Percentiles rank a stretch among this genome's conserved stretches.
These are phyloP conservation scores for Westerdykella sp. DNA, from an alignment of 2,329 filamentous ascomycete species.

Conservation along the genomic window DNA sequence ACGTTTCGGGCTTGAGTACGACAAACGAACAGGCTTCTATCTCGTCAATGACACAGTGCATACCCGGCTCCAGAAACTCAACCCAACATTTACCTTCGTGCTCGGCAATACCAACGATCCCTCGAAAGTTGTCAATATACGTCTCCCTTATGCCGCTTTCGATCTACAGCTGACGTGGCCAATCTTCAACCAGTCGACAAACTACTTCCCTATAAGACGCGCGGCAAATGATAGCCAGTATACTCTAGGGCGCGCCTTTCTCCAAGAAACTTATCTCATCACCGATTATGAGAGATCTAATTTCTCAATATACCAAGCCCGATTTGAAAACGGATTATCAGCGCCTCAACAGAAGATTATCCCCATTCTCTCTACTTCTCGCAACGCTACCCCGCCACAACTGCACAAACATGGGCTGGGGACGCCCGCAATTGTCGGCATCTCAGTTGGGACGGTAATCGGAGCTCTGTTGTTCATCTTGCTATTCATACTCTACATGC, in stretches of 20 bases:
- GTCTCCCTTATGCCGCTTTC: slow-evolving; percentile 39
- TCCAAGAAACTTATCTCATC: slow-evolving; percentile 54
- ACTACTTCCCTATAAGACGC: slow-evolving; percentile 58
- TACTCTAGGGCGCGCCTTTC: slow-evolving; percentile 57
- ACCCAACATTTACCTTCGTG: slow-evolving; percentile 24
- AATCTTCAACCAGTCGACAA: slow-evolving; percentile 53
- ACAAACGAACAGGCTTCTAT: slow-evolving; percentile 21
- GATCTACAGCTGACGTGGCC: slow-evolving; percentile 40
- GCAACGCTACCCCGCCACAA: no score
- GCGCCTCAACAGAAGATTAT: no score
- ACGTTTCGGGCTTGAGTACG: slow-evolving; percentile 27
- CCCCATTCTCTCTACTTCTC: no score
- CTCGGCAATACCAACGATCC: slow-evolving; percentile 8
- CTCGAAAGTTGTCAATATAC: slow-evolving; percentile 22
- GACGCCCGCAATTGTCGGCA: not conserved
- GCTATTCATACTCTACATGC: no score
- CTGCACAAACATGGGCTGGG: not conserved
- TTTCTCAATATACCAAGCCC: slow-evolving; percentile 34
- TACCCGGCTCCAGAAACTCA: slow-evolving; percentile 11
- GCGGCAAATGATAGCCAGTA: slow-evolving; percentile 48
- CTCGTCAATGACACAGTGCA: slow-evolving; percentile 21
- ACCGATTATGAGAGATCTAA: slow-evolving; percentile 37
- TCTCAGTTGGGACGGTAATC: not conserved
- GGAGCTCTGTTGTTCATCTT: no score
- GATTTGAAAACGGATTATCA: not conserved